These are phyloP conservation scores for Paulownia fortunei DNA, from an alignment of 257 asterid genomes.

Conservation along the genomic window DNA sequence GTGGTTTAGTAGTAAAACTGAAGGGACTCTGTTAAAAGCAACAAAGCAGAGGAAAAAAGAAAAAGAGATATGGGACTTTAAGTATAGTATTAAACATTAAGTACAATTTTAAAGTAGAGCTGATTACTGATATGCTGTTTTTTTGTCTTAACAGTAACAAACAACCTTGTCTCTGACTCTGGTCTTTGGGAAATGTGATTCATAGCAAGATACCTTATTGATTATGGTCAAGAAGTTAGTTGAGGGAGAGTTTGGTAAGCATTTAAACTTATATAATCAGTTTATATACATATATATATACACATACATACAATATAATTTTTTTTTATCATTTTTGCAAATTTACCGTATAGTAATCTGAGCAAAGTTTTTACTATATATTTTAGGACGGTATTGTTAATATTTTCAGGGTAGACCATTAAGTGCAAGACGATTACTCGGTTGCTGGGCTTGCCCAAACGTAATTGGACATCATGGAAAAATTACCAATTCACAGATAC, in stretches of 20 bases:
- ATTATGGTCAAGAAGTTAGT: neutral
- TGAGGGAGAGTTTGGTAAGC: neutral
- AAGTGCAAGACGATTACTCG: too few relatives aligned
- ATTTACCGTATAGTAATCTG: too few relatives aligned
- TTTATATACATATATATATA: too few relatives aligned
- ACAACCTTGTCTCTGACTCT: slow-evolving; percentile 32
- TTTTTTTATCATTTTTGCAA: too few relatives aligned
- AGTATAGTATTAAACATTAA: slow-evolving; percentile 32
- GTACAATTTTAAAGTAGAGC: slow-evolving; percentile 19
- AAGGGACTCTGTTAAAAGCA: slow-evolving; percentile 56
- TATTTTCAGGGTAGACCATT: too few relatives aligned
- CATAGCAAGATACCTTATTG: neutral
- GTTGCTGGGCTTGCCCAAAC: too few relatives aligned
- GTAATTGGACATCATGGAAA: too few relatives aligned
- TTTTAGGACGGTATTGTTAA: too few relatives aligned
- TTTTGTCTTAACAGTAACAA: slow-evolving; percentile 46
- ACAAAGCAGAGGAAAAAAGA: slow-evolving; percentile 29
- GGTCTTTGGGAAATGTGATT: slow-evolving; percentile 8
- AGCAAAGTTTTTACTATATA: too few relatives aligned
- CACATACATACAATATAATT: too few relatives aligned
- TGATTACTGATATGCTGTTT: slow-evolving; percentile 54
- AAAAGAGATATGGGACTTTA: slow-evolving; percentile 23
- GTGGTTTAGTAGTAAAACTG: slow-evolving; percentile 37
- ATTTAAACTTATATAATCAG: neutral
- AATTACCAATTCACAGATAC: too few relatives aligned